Conservation (phyloP, 2,329 filamentous ascomycete species). For the Exophiala viscosa region DNA sequence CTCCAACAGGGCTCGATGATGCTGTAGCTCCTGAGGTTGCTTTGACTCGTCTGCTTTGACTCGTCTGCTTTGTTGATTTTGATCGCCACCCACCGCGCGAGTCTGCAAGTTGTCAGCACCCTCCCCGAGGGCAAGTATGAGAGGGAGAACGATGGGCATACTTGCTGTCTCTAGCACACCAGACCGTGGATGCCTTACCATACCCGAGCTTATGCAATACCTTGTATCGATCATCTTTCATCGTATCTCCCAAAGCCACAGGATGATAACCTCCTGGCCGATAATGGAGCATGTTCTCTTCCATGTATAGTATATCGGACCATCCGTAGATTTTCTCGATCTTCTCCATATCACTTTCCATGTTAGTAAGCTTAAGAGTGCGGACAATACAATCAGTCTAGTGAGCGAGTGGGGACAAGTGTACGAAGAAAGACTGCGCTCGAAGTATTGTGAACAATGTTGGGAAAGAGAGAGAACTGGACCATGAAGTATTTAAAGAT, state of each 20-base stretch:
- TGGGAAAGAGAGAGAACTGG: too few relatives aligned
- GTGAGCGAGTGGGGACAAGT: too few relatives aligned
- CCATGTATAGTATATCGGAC: slow-evolving; percentile 2
- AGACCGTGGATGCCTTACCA: slow-evolving; percentile 38
- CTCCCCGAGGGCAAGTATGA: neutral
- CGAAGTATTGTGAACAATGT: too few relatives aligned
- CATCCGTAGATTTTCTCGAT: neutral
- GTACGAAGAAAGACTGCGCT: too few relatives aligned
- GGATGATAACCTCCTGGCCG: slow-evolving; percentile 34
- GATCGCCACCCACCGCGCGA: slow-evolving; percentile 11
- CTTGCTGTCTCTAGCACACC: slow-evolving; percentile 28
- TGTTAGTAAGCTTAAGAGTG: too few relatives aligned
- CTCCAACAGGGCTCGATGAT: neutral
- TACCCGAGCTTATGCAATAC: slow-evolving; percentile 38
- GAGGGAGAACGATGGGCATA: neutral
- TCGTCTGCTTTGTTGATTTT: slow-evolving; percentile 9
- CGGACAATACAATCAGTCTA: too few relatives aligned
- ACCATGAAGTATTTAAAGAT: too few relatives aligned
- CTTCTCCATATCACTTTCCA: too few relatives aligned
- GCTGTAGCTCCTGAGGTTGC: slow-evolving; percentile 8
- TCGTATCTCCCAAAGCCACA: slow-evolving; percentile 31
- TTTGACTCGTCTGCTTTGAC: neutral
- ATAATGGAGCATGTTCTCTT: slow-evolving; percentile 12
- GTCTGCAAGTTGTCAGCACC: slow-evolving; percentile 3
- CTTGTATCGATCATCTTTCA: slow-evolving; percentile 34